Evolutionary conservation across 2,329 filamentous ascomycete species (phyloP).

Genomic region (Seiridium unicorne): DNA sequence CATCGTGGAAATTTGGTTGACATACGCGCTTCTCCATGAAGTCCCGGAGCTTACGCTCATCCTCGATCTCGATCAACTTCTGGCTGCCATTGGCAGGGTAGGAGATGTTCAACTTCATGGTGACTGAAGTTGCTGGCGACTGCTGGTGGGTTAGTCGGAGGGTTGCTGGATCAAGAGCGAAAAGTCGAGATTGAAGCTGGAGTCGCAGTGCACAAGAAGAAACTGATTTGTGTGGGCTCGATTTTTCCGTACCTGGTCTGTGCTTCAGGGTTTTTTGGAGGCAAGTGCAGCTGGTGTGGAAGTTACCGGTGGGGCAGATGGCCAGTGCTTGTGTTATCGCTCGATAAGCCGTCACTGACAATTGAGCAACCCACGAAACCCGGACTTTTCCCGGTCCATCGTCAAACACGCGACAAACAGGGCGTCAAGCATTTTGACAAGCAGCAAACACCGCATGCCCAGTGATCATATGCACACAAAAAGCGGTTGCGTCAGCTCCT

Average conservation of each 20-base stretch:
- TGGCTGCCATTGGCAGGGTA: slow-evolving; percentile 99
- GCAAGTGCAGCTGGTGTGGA: too few relatives aligned
- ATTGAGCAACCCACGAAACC: too few relatives aligned
- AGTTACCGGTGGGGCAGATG: background rate
- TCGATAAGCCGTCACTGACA: background rate
- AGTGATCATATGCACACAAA: too few relatives aligned
- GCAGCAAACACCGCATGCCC: too few relatives aligned
- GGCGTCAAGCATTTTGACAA: too few relatives aligned
- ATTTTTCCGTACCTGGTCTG: slow-evolving; percentile 4
- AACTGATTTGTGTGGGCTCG: slow-evolving; percentile 8
- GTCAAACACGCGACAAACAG: too few relatives aligned
- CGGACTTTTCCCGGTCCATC: too few relatives aligned
- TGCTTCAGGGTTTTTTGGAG: slow-evolving; percentile 4
- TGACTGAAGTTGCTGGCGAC: slow-evolving; percentile 39
- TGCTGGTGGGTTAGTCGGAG: slow-evolving; percentile 22
- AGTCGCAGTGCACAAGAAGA: background rate
- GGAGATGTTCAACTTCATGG: slow-evolving; percentile 74
- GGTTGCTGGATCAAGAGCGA: slow-evolving; percentile 22
- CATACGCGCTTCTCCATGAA: slow-evolving; percentile 97
- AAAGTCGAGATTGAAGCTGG: slow-evolving; percentile 4
- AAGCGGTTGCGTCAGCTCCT: too few relatives aligned
- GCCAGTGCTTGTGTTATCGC: background rate
- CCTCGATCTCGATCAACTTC: slow-evolving; percentile 98
- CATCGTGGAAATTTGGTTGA: slow-evolving; percentile 18
- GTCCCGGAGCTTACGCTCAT: slow-evolving; percentile 98